Conservation (phyloP, 192 early-diverging fungal species). For the Dissophora ornata region DNA sequence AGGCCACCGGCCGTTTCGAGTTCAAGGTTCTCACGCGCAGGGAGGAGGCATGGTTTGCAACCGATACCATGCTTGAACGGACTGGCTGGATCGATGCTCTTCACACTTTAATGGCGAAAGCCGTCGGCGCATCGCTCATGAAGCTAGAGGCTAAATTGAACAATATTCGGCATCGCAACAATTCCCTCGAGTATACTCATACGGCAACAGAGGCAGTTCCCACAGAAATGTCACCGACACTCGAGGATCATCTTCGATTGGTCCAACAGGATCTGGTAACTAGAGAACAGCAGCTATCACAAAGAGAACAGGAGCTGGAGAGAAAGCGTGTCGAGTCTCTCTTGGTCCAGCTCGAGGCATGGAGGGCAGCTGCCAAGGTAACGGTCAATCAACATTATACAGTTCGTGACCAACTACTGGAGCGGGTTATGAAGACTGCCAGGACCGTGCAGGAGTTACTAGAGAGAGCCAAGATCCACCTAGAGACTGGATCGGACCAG, state of each 20-base stretch:
- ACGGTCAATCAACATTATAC: constrained; percentile 53
- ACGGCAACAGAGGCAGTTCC: neutral
- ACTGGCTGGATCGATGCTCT: constrained; percentile 62
- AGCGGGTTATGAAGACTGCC: constrained; percentile 47
- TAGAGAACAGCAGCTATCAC: constrained; percentile 29
- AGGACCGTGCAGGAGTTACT: constrained; percentile 40
- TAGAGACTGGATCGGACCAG: constrained; percentile 53
- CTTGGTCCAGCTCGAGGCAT: constrained; percentile 43
- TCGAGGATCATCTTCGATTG: constrained; percentile 34
- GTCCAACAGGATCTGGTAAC: constrained; percentile 41
- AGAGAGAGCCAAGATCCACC: constrained; percentile 38
- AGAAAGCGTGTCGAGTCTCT: constrained; percentile 36
- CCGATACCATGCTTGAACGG: constrained; percentile 57
- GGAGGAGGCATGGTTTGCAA: constrained; percentile 61
- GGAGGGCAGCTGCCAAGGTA: constrained; percentile 43
- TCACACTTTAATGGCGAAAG: constrained; percentile 63
- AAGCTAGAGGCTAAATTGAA: constrained; percentile 56
- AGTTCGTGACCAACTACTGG: constrained; percentile 40
- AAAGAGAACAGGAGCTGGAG: constrained; percentile 41
- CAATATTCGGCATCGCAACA: constrained; percentile 41
- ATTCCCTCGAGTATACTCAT: constrained; percentile 36
- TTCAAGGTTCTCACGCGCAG: constrained; percentile 57
- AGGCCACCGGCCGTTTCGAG: constrained; percentile 58
- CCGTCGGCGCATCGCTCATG: constrained; percentile 54
- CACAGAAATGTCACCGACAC: neutral